Evolutionary conservation across 2,329 filamentous ascomycete genomes (phyloP).

Genomic region (Acarospora socialis): DNA sequence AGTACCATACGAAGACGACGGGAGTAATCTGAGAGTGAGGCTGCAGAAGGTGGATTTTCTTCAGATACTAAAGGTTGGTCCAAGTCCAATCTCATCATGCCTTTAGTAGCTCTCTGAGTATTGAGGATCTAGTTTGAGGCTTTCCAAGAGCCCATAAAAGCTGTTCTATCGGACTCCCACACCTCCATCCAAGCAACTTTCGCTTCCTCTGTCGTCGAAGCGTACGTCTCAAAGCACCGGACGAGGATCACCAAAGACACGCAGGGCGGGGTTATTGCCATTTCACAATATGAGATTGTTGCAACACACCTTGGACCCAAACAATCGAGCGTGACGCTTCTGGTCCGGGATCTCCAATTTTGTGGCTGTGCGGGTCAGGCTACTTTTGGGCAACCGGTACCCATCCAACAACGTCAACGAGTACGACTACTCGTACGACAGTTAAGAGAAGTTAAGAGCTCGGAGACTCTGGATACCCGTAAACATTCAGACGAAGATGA

Average conservation of each 20-base stretch:
- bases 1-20: constrained; percentile 22
- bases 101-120: constrained; percentile 9
- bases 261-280: constrained; percentile 19
- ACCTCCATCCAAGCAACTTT: constrained; percentile 23
- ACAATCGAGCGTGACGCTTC: constrained; percentile 13
- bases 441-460: constrained; percentile 4
- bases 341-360: constrained; percentile 15
- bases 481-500: too few species aligned
- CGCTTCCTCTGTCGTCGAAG: constrained; percentile 16
- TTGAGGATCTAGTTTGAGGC: constrained; percentile 16
- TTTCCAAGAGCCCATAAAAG: constrained; percentile 12
- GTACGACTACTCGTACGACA: constrained; percentile 5
- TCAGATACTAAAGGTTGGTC: constrained; percentile 20
- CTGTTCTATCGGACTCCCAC: constrained; percentile 22
- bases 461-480: constrained; percentile 6
- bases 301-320: constrained; percentile 14
- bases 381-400: constrained; percentile 16
- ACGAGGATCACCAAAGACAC: constrained; percentile 14
- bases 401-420: constrained; percentile 12
- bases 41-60: constrained; percentile 12
- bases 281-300: constrained; percentile 24
- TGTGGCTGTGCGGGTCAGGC: constrained; percentile 17
- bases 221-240: constrained; percentile 13
- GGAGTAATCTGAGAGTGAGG: constrained; percentile 21
- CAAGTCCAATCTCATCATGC: constrained; percentile 1